These are phyloP conservation scores for Mycena capillaripes DNA, from an alignment of 768 basidiomycete species.

Conservation along the genomic window DNA sequence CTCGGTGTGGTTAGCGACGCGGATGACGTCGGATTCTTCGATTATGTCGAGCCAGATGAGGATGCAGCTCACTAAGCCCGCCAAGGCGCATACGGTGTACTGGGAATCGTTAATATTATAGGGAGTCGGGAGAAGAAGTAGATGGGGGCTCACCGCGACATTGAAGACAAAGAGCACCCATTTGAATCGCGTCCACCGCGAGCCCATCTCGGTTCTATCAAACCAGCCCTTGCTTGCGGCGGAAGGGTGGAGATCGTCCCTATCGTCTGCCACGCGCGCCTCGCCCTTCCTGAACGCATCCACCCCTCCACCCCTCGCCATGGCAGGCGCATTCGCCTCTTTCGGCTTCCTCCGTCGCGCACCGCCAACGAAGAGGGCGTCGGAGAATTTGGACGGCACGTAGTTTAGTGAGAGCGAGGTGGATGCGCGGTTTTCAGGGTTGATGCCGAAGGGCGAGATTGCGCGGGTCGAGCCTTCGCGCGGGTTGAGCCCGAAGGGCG, in stretches of 20 bases:
- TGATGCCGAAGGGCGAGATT: background rate
- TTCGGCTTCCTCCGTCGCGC: slow-evolving; percentile 7
- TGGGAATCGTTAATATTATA: background rate
- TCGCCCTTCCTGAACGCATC: slow-evolving; percentile 29
- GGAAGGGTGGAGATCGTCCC: slow-evolving; percentile 26
- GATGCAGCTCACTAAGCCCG: slow-evolving; percentile 1
- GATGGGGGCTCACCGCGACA: background rate
- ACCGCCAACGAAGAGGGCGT: slow-evolving; percentile 1
- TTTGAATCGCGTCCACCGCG: slow-evolving; percentile 35
- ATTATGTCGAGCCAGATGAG: slow-evolving; percentile 30
- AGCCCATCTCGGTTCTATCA: slow-evolving; percentile 17
- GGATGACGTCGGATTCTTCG: slow-evolving; percentile 38
- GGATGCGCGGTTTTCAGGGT: slow-evolving; percentile 1
- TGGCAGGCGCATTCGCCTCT: background rate
- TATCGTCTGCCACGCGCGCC: slow-evolving; percentile 31
- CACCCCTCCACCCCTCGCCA: slow-evolving; percentile 28
- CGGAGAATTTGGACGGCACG: slow-evolving; percentile 27
- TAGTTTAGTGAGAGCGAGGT: slow-evolving; percentile 29
- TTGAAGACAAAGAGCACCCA: slow-evolving; percentile 31
- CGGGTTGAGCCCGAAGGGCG: background rate
- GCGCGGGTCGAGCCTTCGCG: background rate
- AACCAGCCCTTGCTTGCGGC: background rate
- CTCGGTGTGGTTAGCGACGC: slow-evolving; percentile 50
- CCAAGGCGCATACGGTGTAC: slow-evolving; percentile 16
- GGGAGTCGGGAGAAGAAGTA: background rate